Base-by-base conservation (phyloP, 495 filamentous ascomycete species). In the Penicillium diatomitis region DNA sequence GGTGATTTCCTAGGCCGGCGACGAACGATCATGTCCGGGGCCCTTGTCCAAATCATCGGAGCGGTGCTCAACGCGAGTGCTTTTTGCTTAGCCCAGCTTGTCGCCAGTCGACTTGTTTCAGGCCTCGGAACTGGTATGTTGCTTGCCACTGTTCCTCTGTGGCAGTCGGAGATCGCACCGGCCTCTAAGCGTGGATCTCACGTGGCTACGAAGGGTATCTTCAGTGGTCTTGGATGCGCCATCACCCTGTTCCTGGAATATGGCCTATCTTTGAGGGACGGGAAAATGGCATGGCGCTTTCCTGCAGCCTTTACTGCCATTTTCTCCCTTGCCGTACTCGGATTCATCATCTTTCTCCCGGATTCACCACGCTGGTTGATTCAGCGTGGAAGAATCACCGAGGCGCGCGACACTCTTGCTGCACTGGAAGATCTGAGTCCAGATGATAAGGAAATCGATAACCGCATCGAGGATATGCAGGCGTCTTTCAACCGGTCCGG, bases 121-220 rank as follows among this genome's bases (percentile, higher is more conserved):
- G 63, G 79, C 4, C 62, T 83, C 27, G 82, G 81, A 1, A 83
- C 81, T 44, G 82, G 81, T 27, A 67, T 77, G 34, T 74, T 83
- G 37, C 75, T 76, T 0, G 72, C 79, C 11, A 80, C 78, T 1
- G 76, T 76, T n/a, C 82, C 82, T 27, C 71, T 81, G 3, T 86
- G 79, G 81, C 77, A 82, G 54, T 74, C 76, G 5, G 80, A 86
- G 49, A 80, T 76, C 2, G 77, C 78, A 0, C 75, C 78, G 44
- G 74, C 75, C 6, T 64, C 68, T 11, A 75, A 72, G 64, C 72
- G 81, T 53, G 82, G 82, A 41, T 71, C 76, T 44, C 67, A 82
- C 32, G 74, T 82, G 41, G 69, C 78, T 42, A 70, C 80, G 32
- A 78, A 83, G 52, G 73, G 80, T 49, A 71, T 80, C 8, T 64